Evolutionary conservation across 345 rosid species (phyloP).

Genomic region (Eucalyptus leucophloia): DNA sequence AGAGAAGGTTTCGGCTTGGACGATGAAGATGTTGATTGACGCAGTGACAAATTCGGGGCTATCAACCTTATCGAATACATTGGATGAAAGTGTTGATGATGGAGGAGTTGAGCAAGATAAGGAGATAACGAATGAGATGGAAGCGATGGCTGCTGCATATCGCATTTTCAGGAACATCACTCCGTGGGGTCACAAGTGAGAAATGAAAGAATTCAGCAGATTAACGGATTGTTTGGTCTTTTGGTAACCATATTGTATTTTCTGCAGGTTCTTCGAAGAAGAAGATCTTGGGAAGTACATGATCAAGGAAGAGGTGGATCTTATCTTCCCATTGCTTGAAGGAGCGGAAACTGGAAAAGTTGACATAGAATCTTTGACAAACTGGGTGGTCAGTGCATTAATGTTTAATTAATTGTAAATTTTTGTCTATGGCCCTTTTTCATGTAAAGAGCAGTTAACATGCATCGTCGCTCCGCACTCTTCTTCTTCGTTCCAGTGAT

Average conservation of each 20-base stretch:
- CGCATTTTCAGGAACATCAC: slow-evolving; percentile 52
- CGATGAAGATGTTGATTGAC: slow-evolving; percentile 79
- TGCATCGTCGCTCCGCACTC: not conserved
- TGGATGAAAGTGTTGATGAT: slow-evolving; percentile 40
- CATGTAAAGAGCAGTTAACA: not conserved
- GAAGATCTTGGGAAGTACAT: slow-evolving; percentile 64
- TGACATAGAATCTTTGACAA: slow-evolving; percentile 43
- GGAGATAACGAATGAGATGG: slow-evolving; percentile 74
- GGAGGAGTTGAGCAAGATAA: slow-evolving; percentile 18
- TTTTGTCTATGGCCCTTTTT: not conserved
- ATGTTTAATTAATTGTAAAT: not conserved
- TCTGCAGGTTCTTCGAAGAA: slow-evolving; percentile 58
- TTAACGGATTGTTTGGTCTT: not conserved
- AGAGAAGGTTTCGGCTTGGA: slow-evolving; percentile 89
- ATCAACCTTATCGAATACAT: slow-evolving; percentile 52
- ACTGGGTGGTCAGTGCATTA: slow-evolving; percentile 62
- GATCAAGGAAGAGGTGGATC: slow-evolving; percentile 90
- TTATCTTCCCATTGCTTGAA: slow-evolving; percentile 53
- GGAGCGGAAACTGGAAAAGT: slow-evolving; percentile 40
- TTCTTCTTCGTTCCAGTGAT: not conserved
- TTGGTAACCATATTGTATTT: not conserved
- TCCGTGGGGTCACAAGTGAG: slow-evolving; percentile 30
- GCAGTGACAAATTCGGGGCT: slow-evolving; percentile 60
- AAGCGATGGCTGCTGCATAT: slow-evolving; percentile 67
- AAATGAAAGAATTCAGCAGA: not conserved